These are phyloP conservation scores for Talaromyces funiculosus DNA, from an alignment of 2,329 filamentous ascomycete genomes.

Conservation along the genomic window DNA sequence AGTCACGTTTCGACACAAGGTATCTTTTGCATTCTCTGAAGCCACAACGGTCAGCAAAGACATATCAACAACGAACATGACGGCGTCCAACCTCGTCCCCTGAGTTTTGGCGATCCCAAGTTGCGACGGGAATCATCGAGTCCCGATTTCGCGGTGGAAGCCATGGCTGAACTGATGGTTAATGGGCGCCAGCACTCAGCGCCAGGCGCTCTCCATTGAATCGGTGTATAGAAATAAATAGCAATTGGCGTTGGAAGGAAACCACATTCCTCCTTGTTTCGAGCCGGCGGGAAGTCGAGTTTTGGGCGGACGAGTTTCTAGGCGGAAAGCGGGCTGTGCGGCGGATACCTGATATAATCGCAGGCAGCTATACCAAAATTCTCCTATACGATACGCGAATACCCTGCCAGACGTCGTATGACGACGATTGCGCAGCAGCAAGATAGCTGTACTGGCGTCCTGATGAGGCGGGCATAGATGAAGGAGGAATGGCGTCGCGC, in stretches of 20 bases:
- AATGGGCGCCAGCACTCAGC: constrained; percentile 30
- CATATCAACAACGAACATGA: background rate
- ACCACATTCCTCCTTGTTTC: constrained; percentile 33
- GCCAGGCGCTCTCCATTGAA: constrained; percentile 38
- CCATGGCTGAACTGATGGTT: constrained; percentile 34
- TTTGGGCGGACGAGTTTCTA: constrained; percentile 14
- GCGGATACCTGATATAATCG: background rate
- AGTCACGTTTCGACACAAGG: constrained; percentile 82
- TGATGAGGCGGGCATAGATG: constrained; percentile 10
- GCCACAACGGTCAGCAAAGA: constrained; percentile 3
- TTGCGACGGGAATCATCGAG: constrained; percentile 43
- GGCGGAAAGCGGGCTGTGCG: constrained; percentile 6
- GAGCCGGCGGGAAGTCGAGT: constrained; percentile 14
- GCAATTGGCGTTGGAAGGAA: constrained; percentile 25
- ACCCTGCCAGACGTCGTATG: constrained; percentile 9
- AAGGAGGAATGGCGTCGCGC: constrained; percentile 11
- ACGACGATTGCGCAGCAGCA: constrained; percentile 14
- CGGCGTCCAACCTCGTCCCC: constrained; percentile 41
- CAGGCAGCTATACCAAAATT: constrained; percentile 1
- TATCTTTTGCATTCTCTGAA: constrained; percentile 74
- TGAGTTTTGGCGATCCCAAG: constrained; percentile 43
- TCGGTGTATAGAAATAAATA: constrained; percentile 24
- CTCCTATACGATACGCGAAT: background rate
- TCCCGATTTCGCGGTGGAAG: constrained; percentile 38
- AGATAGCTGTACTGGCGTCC: constrained; percentile 10